Evolutionary conservation across 208 protist genomes (phyloP), one percentile per base, ranked within the genome.

Genomic region (Crithidia thermophila): DNA sequence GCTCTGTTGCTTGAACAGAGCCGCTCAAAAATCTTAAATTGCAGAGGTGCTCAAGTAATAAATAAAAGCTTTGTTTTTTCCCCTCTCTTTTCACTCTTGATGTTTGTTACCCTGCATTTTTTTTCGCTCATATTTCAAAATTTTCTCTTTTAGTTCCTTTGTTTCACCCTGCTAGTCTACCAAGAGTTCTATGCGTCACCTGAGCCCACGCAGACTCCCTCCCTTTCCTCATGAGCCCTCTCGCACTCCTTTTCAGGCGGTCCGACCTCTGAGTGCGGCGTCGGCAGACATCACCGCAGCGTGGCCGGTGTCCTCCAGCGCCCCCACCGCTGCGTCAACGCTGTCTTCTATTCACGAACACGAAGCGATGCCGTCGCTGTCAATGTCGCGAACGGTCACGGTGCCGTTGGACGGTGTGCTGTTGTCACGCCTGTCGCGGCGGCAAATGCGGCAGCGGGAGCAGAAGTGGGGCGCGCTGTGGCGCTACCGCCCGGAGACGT

Each of bases 371-470:
- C n/a, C 50, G 52, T 21, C 25, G 31, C 6, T 39, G 23, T 49
- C 55, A 34, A 8, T 39, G 10, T 11, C 51, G 0, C 33, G 13
- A 4, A 7, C 56, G 3, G n/a, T 50, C 21, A 25, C 40, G 9
- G 28, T 62, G 21, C 58, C 60, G 1, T 14, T 27, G 45, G 3
- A 33, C 23, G 23, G 46, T n/a, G 27, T 50, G 7, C 20, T 47
- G 8, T 79, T 28, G 20, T 27, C 42, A 1, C 46, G 56, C 30
- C 72, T 78, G 0, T 81, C 67, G n/a, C 55, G 75, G 14, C 75
- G 81, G 4, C 59, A 77, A n/a, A 46, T 56, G 63, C 72, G 82
- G 6, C 82, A 91, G 40, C 73, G 82, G 20, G 74, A 84, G 66
- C 74, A 70, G 6, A 58, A 31, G 16, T 83, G 67, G 70, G 82